A percentile compares a stretch with the other conserved stretches of the same genome.
phyloP scores from a whole-genome alignment of 2,329 filamentous ascomycete genomes.

The Claviceps paspali region DNA sequence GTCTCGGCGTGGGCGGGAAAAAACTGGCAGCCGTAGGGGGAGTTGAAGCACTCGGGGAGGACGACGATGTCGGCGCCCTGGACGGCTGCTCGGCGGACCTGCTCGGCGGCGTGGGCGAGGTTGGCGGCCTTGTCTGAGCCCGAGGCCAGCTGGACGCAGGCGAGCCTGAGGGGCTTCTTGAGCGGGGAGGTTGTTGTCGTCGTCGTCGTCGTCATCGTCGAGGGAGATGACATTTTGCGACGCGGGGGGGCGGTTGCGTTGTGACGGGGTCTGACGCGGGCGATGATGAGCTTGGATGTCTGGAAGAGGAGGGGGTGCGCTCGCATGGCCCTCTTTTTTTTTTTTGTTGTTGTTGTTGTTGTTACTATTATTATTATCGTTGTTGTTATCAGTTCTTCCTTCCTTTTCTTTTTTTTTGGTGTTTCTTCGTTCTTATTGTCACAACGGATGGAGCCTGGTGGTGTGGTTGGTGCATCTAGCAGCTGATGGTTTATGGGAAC shows the following conservation, averaged over 20 bases:
- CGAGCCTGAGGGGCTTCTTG: conserved; percentile 63
- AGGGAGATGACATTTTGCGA: background rate
- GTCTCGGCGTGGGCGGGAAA: conserved; percentile 88
- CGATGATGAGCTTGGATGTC: background rate
- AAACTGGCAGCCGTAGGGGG: conserved; percentile 79
- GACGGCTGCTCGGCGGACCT: conserved; percentile 66
- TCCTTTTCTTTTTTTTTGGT: too few species aligned
- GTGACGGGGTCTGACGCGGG: too few species aligned
- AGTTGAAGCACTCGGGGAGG: conserved; percentile 97
- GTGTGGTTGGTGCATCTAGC: too few species aligned
- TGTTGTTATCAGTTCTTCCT: too few species aligned
- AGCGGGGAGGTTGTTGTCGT: conserved; percentile 31
- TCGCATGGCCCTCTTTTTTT: conserved; percentile 4
- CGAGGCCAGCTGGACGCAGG: conserved; percentile 67
- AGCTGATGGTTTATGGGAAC: too few species aligned
- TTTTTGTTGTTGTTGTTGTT: too few species aligned
- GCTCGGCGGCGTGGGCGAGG: conserved; percentile 62
- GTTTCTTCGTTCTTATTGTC: too few species aligned
- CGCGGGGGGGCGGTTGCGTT: too few species aligned
- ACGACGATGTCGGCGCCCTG: conserved; percentile 75
- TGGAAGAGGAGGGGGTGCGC: background rate
- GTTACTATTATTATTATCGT: too few species aligned
- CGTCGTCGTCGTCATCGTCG: background rate
- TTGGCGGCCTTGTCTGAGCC: conserved; percentile 75
- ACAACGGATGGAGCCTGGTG: too few species aligned